Base-by-base conservation (phyloP, 2,329 filamentous ascomycete species). In the Epichloe uncinata region DNA sequence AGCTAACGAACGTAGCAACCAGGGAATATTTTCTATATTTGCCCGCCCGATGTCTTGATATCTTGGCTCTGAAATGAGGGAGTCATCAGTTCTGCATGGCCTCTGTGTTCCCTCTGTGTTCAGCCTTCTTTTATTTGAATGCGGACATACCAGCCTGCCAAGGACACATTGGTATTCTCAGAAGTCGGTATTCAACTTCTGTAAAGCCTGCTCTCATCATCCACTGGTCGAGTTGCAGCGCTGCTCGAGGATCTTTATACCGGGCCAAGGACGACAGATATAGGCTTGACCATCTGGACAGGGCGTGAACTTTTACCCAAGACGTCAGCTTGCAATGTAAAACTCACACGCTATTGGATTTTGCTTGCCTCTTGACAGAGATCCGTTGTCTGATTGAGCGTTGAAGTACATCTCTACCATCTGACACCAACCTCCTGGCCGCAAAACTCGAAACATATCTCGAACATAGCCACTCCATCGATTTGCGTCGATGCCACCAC, bases 371-470 rank as follows among this genome's bases (percentile, higher is more conserved):
- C 82, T 74, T 11, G 79, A 82, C 57, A 93, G 69, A n/a, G 79
- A 81, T 5, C 88, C 88, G 58, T 87, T 94, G 57, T 91, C 81
- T 0, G 87, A 95, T 63, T 95, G 90, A 26, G 87, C 81, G 55
- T 88, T 87, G 64, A 83, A 84, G 60, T 94, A 88, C 58, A 90
- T 78, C 61, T 95, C 90, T n/a, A 87, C 78, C 75, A 95, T 82
- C 61, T 95, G 88, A 52, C 85, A 77, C 87, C 88, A 95, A 1
- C 90, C 89, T 2, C 82, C 84, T 5, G 81, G 83, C 47, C 79
- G 83, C 54, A 90, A 69, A 9, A 88, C 75, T 20, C 79, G 74
- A 55, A 79, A 77, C 53, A 95, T 85, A 57, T 95, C 90, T 57
- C 73, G 72, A 55, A 95, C 66, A 65, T 94, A 95, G 34, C 74